These are phyloP conservation scores for Lichtheimia ramosa DNA, from an alignment of 371 early-diverging fungal species.

Conservation along the genomic window DNA sequence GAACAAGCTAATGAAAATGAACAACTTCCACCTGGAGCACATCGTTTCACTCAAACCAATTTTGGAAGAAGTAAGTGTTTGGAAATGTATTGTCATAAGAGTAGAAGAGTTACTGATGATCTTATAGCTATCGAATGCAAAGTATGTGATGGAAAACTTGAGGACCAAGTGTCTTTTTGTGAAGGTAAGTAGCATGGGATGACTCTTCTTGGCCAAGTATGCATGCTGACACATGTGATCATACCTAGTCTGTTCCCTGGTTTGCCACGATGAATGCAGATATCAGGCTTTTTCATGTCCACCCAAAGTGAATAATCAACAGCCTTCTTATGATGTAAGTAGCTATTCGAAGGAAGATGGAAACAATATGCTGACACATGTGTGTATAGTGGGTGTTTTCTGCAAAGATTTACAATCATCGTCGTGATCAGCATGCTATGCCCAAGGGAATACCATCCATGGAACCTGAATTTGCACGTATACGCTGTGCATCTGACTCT, in stretches of 20 bases:
- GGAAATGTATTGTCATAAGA: slow-evolving; percentile 12
- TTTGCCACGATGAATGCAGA: slow-evolving; percentile 38
- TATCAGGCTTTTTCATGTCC: slow-evolving; percentile 26
- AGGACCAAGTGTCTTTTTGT: slow-evolving; percentile 28
- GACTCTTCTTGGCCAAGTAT: background rate
- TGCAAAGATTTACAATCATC: slow-evolving; percentile 31
- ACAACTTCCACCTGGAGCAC: background rate
- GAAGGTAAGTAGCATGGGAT: slow-evolving; percentile 22
- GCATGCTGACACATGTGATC: background rate
- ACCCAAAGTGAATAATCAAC: slow-evolving; percentile 32
- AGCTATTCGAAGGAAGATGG: background rate
- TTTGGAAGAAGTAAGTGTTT: slow-evolving; percentile 7
- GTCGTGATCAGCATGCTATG: background rate
- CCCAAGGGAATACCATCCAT: background rate
- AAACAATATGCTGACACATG: no score
- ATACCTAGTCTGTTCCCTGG: slow-evolving; percentile 35
- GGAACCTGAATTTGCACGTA: slow-evolving; percentile 15
- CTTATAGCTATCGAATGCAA: slow-evolving; percentile 36
- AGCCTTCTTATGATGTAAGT: slow-evolving; percentile 38
- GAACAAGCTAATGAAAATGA: background rate
- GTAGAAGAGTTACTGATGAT: background rate
- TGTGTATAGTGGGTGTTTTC: slow-evolving; percentile 22
- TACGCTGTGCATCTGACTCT: background rate
- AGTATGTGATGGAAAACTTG: slow-evolving; percentile 36
- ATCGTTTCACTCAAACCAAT: slow-evolving; percentile 5